Evolutionary conservation across 371 early-diverging fungal genomes (phyloP).

Genomic region (Blyttiomyces sp.): DNA sequence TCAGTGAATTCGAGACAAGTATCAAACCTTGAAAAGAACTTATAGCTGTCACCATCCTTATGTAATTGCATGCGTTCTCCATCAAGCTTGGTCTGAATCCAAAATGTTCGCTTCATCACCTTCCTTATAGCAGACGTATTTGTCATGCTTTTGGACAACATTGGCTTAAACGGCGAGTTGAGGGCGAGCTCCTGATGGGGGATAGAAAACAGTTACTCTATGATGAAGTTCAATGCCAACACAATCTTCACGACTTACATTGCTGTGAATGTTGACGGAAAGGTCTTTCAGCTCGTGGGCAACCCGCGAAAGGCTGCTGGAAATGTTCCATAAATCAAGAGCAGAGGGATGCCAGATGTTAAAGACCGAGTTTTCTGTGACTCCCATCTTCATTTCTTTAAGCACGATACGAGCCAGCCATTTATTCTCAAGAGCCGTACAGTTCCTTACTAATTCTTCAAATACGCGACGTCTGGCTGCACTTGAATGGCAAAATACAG

Average conservation of each 20-base stretch:
- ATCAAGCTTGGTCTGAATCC: slow-evolving; percentile 76
- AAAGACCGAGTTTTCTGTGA: slow-evolving; percentile 66
- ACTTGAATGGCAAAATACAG: slow-evolving; percentile 1
- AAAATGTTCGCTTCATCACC: slow-evolving; percentile 52
- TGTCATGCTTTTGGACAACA: slow-evolving; percentile 44
- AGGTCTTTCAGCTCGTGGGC: slow-evolving; percentile 42
- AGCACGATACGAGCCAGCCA: slow-evolving; percentile 74
- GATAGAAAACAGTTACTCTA: not conserved
- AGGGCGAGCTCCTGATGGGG: slow-evolving; percentile 42
- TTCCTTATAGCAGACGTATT: slow-evolving; percentile 36
- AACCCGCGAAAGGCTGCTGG: slow-evolving; percentile 58
- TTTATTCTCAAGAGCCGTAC: slow-evolving; percentile 64
- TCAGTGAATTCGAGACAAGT: not conserved
- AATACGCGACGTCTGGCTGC: slow-evolving; percentile 48
- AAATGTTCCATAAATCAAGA: slow-evolving; percentile 56
- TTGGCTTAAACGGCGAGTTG: slow-evolving; percentile 48
- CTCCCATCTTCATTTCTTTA: slow-evolving; percentile 70
- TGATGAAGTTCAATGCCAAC: not conserved
- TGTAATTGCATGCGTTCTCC: slow-evolving; percentile 77
- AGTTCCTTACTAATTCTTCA: slow-evolving; percentile 49
- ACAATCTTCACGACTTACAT: slow-evolving; percentile 8
- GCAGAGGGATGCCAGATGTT: slow-evolving; percentile 66
- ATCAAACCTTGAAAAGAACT: slow-evolving; percentile 20
- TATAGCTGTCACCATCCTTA: slow-evolving; percentile 20
- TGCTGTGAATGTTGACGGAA: slow-evolving; percentile 10